Conservation (phyloP, 768 basidiomycete species). For the Candolleomyces efflorescens region DNA sequence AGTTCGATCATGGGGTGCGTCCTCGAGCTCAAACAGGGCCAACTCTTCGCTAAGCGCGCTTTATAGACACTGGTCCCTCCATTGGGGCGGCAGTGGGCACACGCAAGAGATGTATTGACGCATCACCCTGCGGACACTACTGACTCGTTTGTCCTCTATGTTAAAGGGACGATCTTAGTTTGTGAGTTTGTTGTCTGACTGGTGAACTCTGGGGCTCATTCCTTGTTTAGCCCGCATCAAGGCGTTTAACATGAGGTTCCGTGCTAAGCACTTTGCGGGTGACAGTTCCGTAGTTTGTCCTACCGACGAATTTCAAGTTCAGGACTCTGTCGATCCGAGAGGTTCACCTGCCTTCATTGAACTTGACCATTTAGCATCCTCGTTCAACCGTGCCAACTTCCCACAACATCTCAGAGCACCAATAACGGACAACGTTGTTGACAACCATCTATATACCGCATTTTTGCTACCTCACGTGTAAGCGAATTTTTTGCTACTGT, state of each 20-base stretch:
- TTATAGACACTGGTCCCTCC: constrained; percentile 42
- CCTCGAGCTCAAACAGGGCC: no score
- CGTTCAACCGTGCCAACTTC: constrained; percentile 52
- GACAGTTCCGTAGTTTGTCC: constrained; percentile 44
- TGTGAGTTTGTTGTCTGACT: constrained; percentile 29
- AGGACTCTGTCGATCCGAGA: constrained; percentile 53
- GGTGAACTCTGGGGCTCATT: background rate
- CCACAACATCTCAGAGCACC: constrained; percentile 54
- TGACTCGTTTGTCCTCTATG: constrained; percentile 68
- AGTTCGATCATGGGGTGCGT: constrained; percentile 60
- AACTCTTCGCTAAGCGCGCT: background rate
- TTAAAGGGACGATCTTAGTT: constrained; percentile 65
- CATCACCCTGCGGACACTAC: constrained; percentile 56
- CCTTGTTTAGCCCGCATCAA: constrained; percentile 43
- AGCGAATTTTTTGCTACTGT: constrained; percentile 10
- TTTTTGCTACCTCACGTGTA: constrained; percentile 42
- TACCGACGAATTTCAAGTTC: constrained; percentile 29
- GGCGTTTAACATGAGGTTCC: constrained; percentile 63
- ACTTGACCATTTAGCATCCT: constrained; percentile 52
- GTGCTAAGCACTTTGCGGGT: constrained; percentile 54
- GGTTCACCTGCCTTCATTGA: constrained; percentile 60
- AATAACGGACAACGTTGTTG: constrained; percentile 50
- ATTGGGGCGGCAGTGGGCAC: constrained; percentile 63
- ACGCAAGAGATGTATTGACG: constrained; percentile 55
- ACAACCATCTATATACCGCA: constrained; percentile 52